Evolutionary conservation across 306 rosid genomes (phyloP).

Genomic region (Amphicarpaea edgeworthii): DNA sequence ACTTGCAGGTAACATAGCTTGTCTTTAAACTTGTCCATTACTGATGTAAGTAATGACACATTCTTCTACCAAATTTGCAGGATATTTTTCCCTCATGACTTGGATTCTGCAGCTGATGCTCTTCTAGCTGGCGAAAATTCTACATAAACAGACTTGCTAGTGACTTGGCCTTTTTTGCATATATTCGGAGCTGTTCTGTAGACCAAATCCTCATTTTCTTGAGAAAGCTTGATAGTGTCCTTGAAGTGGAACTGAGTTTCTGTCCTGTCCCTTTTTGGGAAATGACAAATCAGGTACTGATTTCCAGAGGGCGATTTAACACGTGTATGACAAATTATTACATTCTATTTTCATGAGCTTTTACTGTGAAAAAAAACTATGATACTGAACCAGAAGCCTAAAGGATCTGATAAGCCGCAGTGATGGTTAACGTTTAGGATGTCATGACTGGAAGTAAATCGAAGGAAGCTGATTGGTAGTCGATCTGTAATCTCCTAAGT

Average conservation of each 20-base stretch:
- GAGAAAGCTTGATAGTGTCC: constrained; percentile 9
- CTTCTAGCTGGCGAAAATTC: constrained; percentile 61
- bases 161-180: constrained; percentile 9
- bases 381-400: constrained; percentile 7
- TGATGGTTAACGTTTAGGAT: constrained; percentile 4
- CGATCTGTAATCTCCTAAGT: neutral
- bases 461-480: neutral
- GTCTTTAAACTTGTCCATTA: constrained; percentile 36
- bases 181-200: constrained; percentile 27
- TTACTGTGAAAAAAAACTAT: neutral
- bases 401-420: neutral
- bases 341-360: constrained; percentile 28
- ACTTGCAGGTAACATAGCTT: constrained; percentile 81
- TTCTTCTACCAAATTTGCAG: too few species aligned
- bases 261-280: constrained; percentile 5
- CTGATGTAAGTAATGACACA: constrained; percentile 3
- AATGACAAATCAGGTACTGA: constrained; percentile 1
- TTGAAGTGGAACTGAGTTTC: constrained; percentile 32
- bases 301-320: neutral
- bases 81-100: constrained; percentile 89
- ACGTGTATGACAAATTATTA: constrained; percentile 23
- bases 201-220: constrained; percentile 28
- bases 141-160: constrained; percentile 34
- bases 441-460: constrained; percentile 8
- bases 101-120: constrained; percentile 89